Conservation (phyloP, 305 asterid genomes). For the Solanum hybrid region DNA sequence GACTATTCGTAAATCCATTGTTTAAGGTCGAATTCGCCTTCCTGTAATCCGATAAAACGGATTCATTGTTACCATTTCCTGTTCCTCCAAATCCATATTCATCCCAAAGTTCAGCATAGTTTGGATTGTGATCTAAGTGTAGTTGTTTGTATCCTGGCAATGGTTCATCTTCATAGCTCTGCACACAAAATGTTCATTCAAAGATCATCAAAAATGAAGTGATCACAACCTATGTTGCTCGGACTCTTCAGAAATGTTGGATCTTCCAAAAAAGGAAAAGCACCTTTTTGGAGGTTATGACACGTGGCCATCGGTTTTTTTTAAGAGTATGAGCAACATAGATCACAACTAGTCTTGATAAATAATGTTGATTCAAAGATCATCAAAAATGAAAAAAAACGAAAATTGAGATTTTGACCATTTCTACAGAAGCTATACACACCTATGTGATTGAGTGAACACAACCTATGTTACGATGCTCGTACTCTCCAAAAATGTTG, state of each 20-base stretch:
- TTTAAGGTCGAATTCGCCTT: constrained; percentile 41
- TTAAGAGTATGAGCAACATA: background rate
- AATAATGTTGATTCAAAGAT: background rate
- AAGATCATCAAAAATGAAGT: background rate
- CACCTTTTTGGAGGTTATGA: background rate
- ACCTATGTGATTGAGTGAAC: background rate
- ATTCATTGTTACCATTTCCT: constrained; percentile 23
- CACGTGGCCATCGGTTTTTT: background rate
- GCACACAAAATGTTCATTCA: constrained; percentile 7
- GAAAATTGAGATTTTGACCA: background rate
- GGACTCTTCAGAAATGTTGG: background rate
- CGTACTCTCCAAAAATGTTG: background rate
- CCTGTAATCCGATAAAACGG: constrained; percentile 36
- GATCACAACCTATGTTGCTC: background rate
- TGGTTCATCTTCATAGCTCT: constrained; percentile 85
- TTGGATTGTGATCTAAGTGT: constrained; percentile 37
- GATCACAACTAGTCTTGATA: background rate
- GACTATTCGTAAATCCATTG: constrained; percentile 26
- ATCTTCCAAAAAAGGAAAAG: background rate
- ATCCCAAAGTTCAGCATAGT: constrained; percentile 46
- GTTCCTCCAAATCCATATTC: constrained; percentile 29
- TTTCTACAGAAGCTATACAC: background rate
- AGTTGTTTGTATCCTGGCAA: constrained; percentile 52
- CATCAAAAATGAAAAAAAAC: background rate
- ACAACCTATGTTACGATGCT: background rate